These are phyloP conservation scores for Epichloe sibirici DNA, from an alignment of 2,329 filamentous ascomycete species.

Conservation along the genomic window DNA sequence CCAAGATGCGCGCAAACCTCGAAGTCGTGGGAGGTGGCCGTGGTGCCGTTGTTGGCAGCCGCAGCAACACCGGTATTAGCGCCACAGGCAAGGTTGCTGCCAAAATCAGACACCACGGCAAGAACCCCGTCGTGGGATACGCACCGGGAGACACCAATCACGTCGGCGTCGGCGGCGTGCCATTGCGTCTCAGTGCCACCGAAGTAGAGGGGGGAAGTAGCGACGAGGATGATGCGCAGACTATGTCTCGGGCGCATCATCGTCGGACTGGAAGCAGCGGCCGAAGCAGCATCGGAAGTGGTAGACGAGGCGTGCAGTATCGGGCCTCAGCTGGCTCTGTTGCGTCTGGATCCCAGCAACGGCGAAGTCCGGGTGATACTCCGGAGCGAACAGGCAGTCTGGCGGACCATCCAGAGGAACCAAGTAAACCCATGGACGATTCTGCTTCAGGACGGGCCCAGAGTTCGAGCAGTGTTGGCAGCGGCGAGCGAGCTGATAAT, in stretches of 20 bases:
- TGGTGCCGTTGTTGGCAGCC: slow-evolving; percentile 28
- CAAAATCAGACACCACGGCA: slow-evolving; percentile 82
- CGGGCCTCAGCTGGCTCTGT: slow-evolving; percentile 37
- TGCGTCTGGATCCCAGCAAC: slow-evolving; percentile 29
- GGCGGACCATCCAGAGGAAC: slow-evolving; percentile 26
- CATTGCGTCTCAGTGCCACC: slow-evolving; percentile 83
- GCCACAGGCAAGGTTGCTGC: slow-evolving; percentile 55
- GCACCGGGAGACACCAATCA: slow-evolving; percentile 59
- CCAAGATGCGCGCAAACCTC: slow-evolving; percentile 73
- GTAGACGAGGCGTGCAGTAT: slow-evolving; percentile 35
- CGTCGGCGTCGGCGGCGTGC: slow-evolving; percentile 65
- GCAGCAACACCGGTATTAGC: slow-evolving; percentile 51
- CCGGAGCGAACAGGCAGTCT: slow-evolving; percentile 43
- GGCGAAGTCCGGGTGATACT: slow-evolving; percentile 37
- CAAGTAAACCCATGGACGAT: slow-evolving; percentile 22
- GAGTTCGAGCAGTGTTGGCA: slow-evolving; percentile 44
- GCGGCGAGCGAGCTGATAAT: slow-evolving; percentile 47
- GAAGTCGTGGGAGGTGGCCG: slow-evolving; percentile 59
- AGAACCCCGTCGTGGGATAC: slow-evolving; percentile 67
- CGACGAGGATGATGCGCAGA: slow-evolving; percentile 53
- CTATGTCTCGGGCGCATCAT: slow-evolving; percentile 43
- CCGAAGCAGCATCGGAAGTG: slow-evolving; percentile 52
- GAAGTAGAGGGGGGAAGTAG: slow-evolving; percentile 89
- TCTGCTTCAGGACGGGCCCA: slow-evolving; percentile 34
- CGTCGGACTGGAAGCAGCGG: slow-evolving; percentile 64